Evolutionary conservation across 495 filamentous ascomycete species (phyloP).

Genomic region (Usnea hakonensis): DNA sequence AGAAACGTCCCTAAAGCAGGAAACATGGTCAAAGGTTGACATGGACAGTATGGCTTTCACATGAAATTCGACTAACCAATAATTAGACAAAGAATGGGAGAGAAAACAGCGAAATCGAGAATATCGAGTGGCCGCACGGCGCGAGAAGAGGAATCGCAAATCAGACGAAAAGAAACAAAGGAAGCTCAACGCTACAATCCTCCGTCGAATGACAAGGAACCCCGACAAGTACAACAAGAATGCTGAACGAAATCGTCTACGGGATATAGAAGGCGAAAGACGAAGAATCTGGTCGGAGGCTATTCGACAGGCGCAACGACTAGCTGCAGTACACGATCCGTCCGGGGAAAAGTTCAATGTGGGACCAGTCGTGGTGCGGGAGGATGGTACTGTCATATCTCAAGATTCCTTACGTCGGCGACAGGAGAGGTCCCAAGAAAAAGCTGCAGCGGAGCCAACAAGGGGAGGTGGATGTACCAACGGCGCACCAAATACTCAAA

Average conservation of each 20-base stretch:
- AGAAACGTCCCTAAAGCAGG: background rate
- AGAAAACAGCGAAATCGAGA: slow-evolving; percentile 30
- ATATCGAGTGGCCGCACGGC: slow-evolving; percentile 29
- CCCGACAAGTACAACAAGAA: slow-evolving; percentile 35
- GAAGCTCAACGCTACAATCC: slow-evolving; percentile 32
- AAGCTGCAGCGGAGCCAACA: slow-evolving; percentile 11
- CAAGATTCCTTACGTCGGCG: slow-evolving; percentile 18
- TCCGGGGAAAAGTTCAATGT: slow-evolving; percentile 31
- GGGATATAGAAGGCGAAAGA: slow-evolving; percentile 28
- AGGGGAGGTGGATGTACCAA: slow-evolving; percentile 9
- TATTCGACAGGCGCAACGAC: slow-evolving; percentile 26
- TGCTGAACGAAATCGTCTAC: slow-evolving; percentile 29
- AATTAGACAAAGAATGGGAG: slow-evolving; percentile 25
- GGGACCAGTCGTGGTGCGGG: slow-evolving; percentile 25
- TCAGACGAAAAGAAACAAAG: slow-evolving; percentile 33
- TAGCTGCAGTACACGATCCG: slow-evolving; percentile 30
- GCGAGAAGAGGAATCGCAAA: slow-evolving; percentile 33
- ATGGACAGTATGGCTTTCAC: background rate
- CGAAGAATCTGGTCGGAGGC: slow-evolving; percentile 27
- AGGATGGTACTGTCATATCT: slow-evolving; percentile 30
- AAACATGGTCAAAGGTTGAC: background rate
- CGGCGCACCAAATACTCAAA: background rate
- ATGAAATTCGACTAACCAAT: background rate
- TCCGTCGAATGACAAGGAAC: slow-evolving; percentile 31
- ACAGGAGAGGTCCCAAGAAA: slow-evolving; percentile 18